Conservation (phyloP, 768 basidiomycete genomes). For the Lactifluus pinguis region DNA sequence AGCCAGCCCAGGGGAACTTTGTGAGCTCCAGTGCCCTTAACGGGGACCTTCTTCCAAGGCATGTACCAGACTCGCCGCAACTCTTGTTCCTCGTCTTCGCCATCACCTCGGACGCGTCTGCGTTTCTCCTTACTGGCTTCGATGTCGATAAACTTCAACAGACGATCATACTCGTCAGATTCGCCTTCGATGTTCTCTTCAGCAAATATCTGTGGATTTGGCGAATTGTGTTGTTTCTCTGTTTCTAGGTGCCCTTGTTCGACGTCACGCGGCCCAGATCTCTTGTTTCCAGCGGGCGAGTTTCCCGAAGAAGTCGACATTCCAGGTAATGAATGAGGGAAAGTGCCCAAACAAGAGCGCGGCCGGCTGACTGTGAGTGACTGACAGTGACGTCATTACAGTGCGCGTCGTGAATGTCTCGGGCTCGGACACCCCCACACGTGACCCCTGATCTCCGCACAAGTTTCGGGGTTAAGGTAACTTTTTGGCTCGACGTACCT, state of each 20-base stretch:
- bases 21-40: constrained; percentile 22
- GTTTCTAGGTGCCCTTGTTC: constrained; percentile 10
- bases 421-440: not conserved
- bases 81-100: constrained; percentile 15
- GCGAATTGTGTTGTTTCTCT: constrained; percentile 9
- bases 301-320: constrained; percentile 10
- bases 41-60: constrained; percentile 35
- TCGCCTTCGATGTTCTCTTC: constrained; percentile 6
- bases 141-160: constrained; percentile 19
- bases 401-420: no score
- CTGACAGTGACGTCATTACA: not conserved
- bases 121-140: constrained; percentile 15
- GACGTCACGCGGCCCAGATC: not conserved
- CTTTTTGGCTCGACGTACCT: not conserved
- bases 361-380: not conserved
- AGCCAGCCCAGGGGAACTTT: constrained; percentile 34
- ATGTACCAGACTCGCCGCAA: constrained; percentile 34
- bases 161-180: constrained; percentile 17
- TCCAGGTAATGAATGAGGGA: not conserved
- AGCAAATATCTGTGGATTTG: not conserved
- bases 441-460: no score
- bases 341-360: not conserved
- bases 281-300: not conserved
- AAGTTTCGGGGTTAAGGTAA: not conserved
- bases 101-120: not conserved